Evolutionary conservation across 768 basidiomycete species (phyloP).

Genomic region (Podaxis sp.): DNA sequence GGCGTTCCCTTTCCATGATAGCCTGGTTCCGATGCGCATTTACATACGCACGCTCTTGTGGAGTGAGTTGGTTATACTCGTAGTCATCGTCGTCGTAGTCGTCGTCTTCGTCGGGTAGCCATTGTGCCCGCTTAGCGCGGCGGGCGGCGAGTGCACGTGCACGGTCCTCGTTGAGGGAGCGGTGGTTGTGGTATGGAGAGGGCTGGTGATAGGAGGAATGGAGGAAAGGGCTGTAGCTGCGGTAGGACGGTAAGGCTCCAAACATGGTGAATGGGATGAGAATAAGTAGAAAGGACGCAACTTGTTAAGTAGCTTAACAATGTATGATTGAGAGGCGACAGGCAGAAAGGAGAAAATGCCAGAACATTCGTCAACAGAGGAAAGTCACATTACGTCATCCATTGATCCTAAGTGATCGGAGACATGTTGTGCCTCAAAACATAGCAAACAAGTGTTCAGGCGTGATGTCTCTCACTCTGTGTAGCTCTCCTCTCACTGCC

Average conservation of each 20-base stretch:
- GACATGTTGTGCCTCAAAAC: constrained; percentile 7
- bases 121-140: constrained; percentile 31
- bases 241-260: not conserved
- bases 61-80: constrained; percentile 21
- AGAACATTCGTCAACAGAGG: not conserved
- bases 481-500: constrained; percentile 3
- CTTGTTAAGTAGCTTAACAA: not conserved
- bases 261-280: not conserved
- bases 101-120: constrained; percentile 35
- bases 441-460: constrained; percentile 5
- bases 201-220: constrained; percentile 21
- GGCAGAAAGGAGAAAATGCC: not conserved
- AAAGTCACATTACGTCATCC: not conserved
- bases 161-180: constrained; percentile 17
- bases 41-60: constrained; percentile 29
- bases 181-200: constrained; percentile 15
- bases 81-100: constrained; percentile 28
- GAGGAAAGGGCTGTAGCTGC: constrained; percentile 21
- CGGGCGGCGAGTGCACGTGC: constrained; percentile 27
- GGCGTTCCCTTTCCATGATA: constrained; percentile 18
- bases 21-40: constrained; percentile 26
- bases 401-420: constrained; percentile 15
- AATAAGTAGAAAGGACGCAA: too few species aligned
- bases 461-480: constrained; percentile 2
- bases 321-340: not conserved